Evolutionary conservation across 2,329 filamentous ascomycete genomes (phyloP).

Genomic region (Mariannaea sp.): DNA sequence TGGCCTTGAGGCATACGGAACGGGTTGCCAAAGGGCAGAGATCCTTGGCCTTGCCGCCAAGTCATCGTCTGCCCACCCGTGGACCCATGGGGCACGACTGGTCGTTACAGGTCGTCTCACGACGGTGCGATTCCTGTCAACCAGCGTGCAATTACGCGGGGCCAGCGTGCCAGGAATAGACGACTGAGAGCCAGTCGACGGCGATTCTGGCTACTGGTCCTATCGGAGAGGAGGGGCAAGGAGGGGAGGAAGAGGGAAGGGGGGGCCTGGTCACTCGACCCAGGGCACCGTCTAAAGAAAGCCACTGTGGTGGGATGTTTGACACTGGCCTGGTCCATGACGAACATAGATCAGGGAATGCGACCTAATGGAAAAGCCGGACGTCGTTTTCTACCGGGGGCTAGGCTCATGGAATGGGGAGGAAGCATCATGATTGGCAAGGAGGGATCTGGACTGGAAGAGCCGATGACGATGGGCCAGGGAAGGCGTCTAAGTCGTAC

Average conservation of each 20-base stretch:
- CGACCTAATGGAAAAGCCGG: slow-evolving; percentile 10
- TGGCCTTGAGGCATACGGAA: not conserved
- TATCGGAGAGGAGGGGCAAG: too few species aligned
- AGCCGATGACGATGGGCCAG: slow-evolving; percentile 13
- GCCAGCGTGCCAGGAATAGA: slow-evolving; percentile 21
- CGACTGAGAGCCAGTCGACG: slow-evolving; percentile 28
- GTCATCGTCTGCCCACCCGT: slow-evolving; percentile 17
- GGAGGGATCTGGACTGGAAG: slow-evolving; percentile 6
- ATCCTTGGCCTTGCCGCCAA: slow-evolving; percentile 10
- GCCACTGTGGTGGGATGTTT: slow-evolving; percentile 1
- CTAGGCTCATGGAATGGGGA: not conserved
- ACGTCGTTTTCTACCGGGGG: not conserved
- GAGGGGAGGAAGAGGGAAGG: too few species aligned
- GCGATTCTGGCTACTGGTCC: too few species aligned
- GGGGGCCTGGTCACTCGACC: slow-evolving; percentile 26
- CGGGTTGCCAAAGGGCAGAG: slow-evolving; percentile 1
- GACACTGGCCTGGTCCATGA: slow-evolving; percentile 1
- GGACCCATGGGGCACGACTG: slow-evolving; percentile 14
- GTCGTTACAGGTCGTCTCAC: slow-evolving; percentile 16
- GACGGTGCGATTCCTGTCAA: slow-evolving; percentile 15
- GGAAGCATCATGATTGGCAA: slow-evolving; percentile 19
- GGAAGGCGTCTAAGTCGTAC: slow-evolving; percentile 6
- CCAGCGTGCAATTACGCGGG: slow-evolving; percentile 15
- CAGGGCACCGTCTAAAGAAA: slow-evolving; percentile 13
- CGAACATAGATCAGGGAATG: not conserved